Evolutionary conservation across 495 filamentous ascomycete genomes (phyloP), one percentile per base, ranked within the genome.

Genomic region (Penicillium coffeae): DNA sequence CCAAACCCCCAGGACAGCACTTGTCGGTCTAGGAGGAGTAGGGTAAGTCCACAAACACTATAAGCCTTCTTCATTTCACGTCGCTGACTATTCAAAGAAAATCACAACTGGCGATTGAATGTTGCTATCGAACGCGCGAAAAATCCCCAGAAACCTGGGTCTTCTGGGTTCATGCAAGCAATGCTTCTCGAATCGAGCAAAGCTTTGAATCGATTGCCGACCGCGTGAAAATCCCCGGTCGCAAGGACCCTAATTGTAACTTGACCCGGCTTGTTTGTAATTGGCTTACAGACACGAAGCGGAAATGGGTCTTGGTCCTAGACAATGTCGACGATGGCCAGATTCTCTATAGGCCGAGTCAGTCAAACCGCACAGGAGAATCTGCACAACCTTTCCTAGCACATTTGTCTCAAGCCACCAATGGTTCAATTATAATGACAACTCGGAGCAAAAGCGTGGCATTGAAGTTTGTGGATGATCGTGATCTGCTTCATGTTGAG

Each of bases 121-220:
- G 70, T 39, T 38, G 48, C 19, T 73, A 75, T 48, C 58, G 47
- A 46, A 45, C 53, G 8, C 62, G 60, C 50, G 4, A 16, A 0
- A 45, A 72, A 34, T 70, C 56, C 10, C 71, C 68, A 1, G 40
- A 62, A 13, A 76, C 65, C 16, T 76, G 64, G 65, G 67, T 79
- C 4, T 75, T 81, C 54, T 81, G 78, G 76, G 50, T 79, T 2
- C 68, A 74, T 53, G 69, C 70, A 1, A 69, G 69, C 35, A 73
- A 56, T 34, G 36, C 42, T 1, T 56, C 60, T 3, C 63, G 71
- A 3, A 70, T 76, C 18, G 60, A 71, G 53, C 49, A 76, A 41
- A 51, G 66, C 42, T 71, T 57, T 52, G 50, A 51, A 21, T 58
- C 63, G 6, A 70, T 79, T 43, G 69, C 74, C 35, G 45, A 72